These are phyloP conservation scores for Melocanna baccifera DNA, from an alignment of 176 grass and related monocot genomes.

Conservation along the genomic window DNA sequence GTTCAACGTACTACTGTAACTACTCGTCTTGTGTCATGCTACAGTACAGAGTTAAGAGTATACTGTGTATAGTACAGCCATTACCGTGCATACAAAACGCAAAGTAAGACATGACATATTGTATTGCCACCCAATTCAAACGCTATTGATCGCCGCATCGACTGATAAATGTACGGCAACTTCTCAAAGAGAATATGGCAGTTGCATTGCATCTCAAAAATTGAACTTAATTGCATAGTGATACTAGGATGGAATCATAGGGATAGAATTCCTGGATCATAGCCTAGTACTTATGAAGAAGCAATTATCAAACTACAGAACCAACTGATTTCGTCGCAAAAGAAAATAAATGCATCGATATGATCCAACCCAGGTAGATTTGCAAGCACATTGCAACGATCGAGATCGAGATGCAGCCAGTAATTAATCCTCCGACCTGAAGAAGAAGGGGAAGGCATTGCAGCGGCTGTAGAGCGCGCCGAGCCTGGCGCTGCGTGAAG, in stretches of 20 bases:
- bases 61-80: background rate
- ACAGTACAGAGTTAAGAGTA: too few relatives aligned
- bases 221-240: too few relatives aligned
- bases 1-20: too few relatives aligned
- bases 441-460: constrained; percentile 7
- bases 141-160: too few relatives aligned
- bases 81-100: background rate
- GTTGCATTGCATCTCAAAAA: background rate
- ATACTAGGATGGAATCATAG: background rate
- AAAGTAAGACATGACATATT: too few relatives aligned
- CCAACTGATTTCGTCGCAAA: background rate
- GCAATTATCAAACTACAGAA: background rate
- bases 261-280: background rate
- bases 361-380: background rate
- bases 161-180: too few relatives aligned
- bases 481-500: background rate
- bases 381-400: background rate
- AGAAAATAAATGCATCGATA: background rate
- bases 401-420: background rate
- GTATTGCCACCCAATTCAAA: too few relatives aligned
- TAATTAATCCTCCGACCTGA: background rate
- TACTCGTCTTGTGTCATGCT: too few relatives aligned
- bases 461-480: background rate
- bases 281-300: background rate
- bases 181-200: background rate